phyloP scores from a whole-genome alignment of 768 basidiomycete species.

The Hygrophorus russula region DNA sequence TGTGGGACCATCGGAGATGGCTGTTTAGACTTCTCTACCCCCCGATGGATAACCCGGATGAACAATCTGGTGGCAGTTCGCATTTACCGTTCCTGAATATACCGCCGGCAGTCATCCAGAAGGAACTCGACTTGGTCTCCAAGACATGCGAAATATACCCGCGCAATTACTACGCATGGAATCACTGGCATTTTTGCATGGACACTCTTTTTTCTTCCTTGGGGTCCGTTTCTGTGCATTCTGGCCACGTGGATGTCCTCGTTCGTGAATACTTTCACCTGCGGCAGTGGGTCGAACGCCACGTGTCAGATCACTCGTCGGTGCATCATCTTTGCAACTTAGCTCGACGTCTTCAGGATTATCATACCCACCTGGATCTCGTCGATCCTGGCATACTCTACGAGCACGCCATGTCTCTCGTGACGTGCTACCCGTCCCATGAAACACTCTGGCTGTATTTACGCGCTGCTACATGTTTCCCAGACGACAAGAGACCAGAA shows the following conservation, averaged over 20 bases:
- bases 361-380: neutral
- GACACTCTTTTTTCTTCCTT: constrained; percentile 18
- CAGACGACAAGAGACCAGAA: constrained; percentile 8
- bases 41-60: constrained; percentile 11
- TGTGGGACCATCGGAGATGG: constrained; percentile 70
- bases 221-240: constrained; percentile 8
- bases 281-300: constrained; percentile 45
- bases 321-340: constrained; percentile 40
- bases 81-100: constrained; percentile 17
- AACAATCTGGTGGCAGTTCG: constrained; percentile 9
- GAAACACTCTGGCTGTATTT: constrained; percentile 60
- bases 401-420: constrained; percentile 37
- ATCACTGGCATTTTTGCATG: constrained; percentile 43
- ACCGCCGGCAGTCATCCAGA: constrained; percentile 21
- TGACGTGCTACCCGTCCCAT: constrained; percentile 40
- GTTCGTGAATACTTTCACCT: constrained; percentile 24
- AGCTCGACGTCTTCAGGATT: constrained; percentile 17
- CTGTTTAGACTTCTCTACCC: constrained; percentile 29
- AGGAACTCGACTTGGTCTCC: constrained; percentile 38
- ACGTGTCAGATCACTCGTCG: constrained; percentile 59
- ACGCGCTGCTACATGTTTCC: constrained; percentile 14
- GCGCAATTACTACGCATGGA: constrained; percentile 69
- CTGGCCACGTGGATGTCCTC: constrained; percentile 21
- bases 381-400: constrained; percentile 11
- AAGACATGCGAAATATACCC: constrained; percentile 51